These are phyloP conservation scores for Colletotrichum lindemuthianum DNA, from an alignment of 2,329 filamentous ascomycete genomes.

Conservation along the genomic window DNA sequence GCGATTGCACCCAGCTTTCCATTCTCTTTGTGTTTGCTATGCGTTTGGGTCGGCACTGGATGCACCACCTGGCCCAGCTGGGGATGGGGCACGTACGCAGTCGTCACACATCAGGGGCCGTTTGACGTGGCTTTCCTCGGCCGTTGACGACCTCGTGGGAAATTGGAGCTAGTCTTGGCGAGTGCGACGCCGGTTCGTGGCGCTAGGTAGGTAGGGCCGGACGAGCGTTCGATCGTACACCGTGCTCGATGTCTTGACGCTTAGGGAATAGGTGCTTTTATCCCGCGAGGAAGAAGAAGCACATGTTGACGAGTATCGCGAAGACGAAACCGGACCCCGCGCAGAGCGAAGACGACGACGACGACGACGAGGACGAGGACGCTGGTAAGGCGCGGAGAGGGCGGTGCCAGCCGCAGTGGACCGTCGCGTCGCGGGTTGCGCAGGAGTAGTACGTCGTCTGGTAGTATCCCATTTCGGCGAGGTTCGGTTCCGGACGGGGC, in stretches of 20 bases:
- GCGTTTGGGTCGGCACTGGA: background rate
- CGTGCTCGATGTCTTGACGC: too few species aligned
- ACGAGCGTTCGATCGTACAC: too few species aligned
- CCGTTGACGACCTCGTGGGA: constrained; percentile 4
- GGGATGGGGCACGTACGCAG: too few species aligned
- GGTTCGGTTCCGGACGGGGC: constrained; percentile 34
- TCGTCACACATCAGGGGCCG: too few species aligned
- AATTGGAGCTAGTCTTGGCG: background rate
- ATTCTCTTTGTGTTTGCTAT: background rate
- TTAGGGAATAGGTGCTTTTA: too few species aligned
- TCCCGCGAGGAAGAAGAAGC: too few species aligned
- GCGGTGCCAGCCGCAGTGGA: constrained; percentile 37
- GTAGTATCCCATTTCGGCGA: constrained; percentile 33
- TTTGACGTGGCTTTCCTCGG: background rate
- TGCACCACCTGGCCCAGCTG: too few species aligned
- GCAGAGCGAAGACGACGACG: background rate
- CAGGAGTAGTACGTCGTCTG: constrained; percentile 36
- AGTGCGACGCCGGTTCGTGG: too few species aligned
- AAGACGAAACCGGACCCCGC: background rate
- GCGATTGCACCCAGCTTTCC: background rate
- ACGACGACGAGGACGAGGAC: background rate
- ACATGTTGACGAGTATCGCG: too few species aligned
- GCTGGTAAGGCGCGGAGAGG: constrained; percentile 28
- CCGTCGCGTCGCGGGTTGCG: constrained; percentile 26
- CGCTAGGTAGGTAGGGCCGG: too few species aligned